phyloP scores from a whole-genome alignment of 2,329 filamentous ascomycete species.

The Passalora sequoiae region DNA sequence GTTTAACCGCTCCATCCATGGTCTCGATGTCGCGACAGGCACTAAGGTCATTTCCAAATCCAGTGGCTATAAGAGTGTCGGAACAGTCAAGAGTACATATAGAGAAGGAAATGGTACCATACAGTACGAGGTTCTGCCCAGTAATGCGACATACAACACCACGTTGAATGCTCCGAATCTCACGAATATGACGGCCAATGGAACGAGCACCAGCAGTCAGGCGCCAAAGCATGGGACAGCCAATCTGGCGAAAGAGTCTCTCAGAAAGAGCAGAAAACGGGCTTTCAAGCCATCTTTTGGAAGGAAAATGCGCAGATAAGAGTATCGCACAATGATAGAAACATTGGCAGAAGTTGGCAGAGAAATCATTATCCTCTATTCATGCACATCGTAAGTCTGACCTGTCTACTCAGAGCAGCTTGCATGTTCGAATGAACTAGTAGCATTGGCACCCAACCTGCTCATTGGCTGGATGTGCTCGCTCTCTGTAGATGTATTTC shows the following conservation, averaged over 20 bases:
- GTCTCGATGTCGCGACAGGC: conserved; percentile 49
- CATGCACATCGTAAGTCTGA: conserved; percentile 1
- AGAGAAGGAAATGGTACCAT: conserved; percentile 45
- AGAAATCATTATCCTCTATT: background rate
- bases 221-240: conserved; percentile 4
- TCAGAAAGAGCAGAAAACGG: background rate
- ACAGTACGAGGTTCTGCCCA: conserved; percentile 38
- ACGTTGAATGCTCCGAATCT: conserved; percentile 20
- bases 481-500: conserved; percentile 1
- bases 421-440: background rate
- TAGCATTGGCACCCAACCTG: background rate
- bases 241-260: background rate
- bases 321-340: background rate
- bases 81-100: conserved; percentile 26
- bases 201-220: background rate
- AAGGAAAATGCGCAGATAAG: background rate
- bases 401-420: conserved; percentile 1
- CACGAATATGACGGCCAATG: conserved; percentile 1
- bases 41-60: conserved; percentile 16
- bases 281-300: conserved; percentile 2
- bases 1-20: conserved; percentile 45
- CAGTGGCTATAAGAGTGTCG: conserved; percentile 22
- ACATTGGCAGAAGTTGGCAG: background rate
- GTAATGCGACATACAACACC: conserved; percentile 43
- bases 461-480: background rate